Percentiles rank a stretch among this genome's conserved stretches.
Conservation (phyloP, 2,329 filamentous ascomycete genomes). For the Beauveria scarabaeidicola region DNA sequence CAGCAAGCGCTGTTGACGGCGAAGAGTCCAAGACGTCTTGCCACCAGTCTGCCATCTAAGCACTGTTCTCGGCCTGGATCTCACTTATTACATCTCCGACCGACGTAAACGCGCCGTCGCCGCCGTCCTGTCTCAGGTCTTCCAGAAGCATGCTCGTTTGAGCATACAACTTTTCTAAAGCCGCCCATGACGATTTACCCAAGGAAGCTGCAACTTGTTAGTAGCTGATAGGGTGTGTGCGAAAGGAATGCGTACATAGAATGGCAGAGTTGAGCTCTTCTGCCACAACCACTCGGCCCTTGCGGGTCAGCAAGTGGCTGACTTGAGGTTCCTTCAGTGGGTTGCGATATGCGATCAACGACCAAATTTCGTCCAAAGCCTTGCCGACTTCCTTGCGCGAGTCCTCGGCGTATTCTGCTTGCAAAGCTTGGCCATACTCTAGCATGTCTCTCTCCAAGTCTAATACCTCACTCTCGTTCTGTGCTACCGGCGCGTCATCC, state of each 20-base stretch:
- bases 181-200: conserved; percentile 80
- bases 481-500: conserved; percentile 20
- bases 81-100: conserved; percentile 40
- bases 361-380: conserved; percentile 76
- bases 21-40: not conserved
- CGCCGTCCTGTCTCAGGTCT: conserved; percentile 69
- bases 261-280: conserved; percentile 94
- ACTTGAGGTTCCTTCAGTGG: conserved; percentile 66
- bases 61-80: conserved; percentile 25
- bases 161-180: conserved; percentile 75
- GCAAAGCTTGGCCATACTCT: conserved; percentile 69
- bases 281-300: conserved; percentile 68
- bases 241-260: conserved; percentile 53
- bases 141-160: conserved; percentile 83
- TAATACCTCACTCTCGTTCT: conserved; percentile 24
- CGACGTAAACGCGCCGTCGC: conserved; percentile 73
- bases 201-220: conserved; percentile 58
- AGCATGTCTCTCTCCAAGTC: conserved; percentile 61
- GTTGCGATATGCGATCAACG: conserved; percentile 78
- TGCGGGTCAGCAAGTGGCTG: conserved; percentile 67
- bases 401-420: conserved; percentile 68
- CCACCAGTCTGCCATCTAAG: not conserved
- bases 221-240: not conserved
- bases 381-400: conserved; percentile 60
- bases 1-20: not conserved